Percentiles rank a stretch among this genome's conserved stretches.
Evolutionary conservation across 228 moss, liverwort and hornwort species (phyloP).

Genomic region (Sphagnum magellanicum): DNA sequence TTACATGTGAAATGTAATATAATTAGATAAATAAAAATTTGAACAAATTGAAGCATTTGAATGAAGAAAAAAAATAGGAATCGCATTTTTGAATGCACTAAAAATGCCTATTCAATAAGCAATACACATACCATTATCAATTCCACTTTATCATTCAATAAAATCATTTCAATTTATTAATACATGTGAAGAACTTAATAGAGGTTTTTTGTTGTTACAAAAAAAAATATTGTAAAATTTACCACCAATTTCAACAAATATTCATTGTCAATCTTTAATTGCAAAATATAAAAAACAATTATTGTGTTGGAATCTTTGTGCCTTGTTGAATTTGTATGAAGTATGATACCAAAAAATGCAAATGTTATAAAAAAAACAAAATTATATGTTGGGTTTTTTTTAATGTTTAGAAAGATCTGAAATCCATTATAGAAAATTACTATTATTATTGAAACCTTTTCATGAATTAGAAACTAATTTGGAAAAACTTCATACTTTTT

Average conservation of each 20-base stretch:
- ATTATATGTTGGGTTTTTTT: neutral
- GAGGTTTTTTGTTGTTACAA: neutral
- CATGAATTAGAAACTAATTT: neutral
- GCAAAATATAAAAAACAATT: neutral
- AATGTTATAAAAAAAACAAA: neutral
- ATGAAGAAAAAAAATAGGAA: neutral
- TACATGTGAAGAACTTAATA: neutral
- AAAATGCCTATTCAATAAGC: constrained; percentile 1
- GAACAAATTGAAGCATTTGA: neutral
- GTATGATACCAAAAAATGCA: neutral
- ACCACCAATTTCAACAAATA: neutral
- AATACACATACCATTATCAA: neutral
- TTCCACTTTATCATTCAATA: neutral
- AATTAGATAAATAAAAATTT: neutral
- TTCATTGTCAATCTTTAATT: neutral
- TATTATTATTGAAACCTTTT: neutral
- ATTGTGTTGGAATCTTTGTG: neutral
- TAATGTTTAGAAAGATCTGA: neutral
- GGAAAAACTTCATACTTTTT: too few relatives aligned
- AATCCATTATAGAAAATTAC: constrained; percentile 3
- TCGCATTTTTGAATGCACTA: constrained; percentile 1
- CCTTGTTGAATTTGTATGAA: neutral
- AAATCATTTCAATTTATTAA: neutral
- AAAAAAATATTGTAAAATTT: neutral
- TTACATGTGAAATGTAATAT: neutral